Evolutionary conservation across 176 grass and related monocot genomes (phyloP), one percentile per base, ranked within the genome.

Genomic region (Pharus latifolius): DNA sequence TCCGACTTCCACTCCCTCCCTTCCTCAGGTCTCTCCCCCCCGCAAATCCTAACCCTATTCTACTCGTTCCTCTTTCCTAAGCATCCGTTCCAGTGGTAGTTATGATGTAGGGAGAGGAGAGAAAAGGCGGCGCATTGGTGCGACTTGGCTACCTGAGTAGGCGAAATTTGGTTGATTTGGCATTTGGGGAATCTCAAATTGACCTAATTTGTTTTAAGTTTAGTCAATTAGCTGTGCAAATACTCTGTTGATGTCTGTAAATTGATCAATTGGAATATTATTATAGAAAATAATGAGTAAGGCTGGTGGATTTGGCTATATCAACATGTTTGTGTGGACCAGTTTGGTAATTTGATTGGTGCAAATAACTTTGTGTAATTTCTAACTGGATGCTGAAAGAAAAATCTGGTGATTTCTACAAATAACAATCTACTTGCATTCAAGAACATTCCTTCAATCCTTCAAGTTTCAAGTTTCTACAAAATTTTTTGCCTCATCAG

Each of bases 1-100:
- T 89, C 87, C 15, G 83, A 90, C 65, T 98, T 98, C 83, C 63
- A 55, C 80, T 63, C 69, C 12, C 22, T 79, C 22, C 53, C 82
- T 17, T 56, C 50, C 62, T 44, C 74, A 74, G 80, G 73, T 65
- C 11, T 66, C 10, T 49, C 6, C 22, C 18, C 68, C 42, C 1
- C 20, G 1, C 17, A 0, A 25, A 10, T 24, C 20, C 18, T 19
- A 3, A 0, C 17, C 11, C 2, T 9, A 17, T 40, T 28, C 31
- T 38, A 51, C 3, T 63, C n/a, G 22, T 13, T 63, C n/a, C 29
- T 3, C 7, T 3, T 49, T 1, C 14, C 26, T 53, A 10, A 9
- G 16, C 22, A 14, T 27, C 1, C 33, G n/a, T 35, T 54, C 17
- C 17, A n/a, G n/a, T 4, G 24, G 24, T 2, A 27, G 0, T 46